Conservation (phyloP, 306 rosid species). For the Prunus kanzakura region DNA sequence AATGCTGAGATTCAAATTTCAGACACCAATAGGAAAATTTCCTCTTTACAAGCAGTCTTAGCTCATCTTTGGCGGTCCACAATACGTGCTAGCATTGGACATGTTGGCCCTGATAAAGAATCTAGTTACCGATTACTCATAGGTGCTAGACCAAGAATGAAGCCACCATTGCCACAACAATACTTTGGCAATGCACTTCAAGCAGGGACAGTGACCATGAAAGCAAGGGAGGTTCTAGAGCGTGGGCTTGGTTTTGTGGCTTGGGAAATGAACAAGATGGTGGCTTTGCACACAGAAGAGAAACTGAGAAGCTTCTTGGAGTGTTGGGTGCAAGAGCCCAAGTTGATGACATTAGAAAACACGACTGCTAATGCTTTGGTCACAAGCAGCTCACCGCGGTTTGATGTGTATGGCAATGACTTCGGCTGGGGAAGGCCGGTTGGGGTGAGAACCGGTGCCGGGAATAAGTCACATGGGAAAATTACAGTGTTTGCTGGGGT, state of each 20-base stretch:
- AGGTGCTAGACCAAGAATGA: slow-evolving; percentile 10
- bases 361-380: slow-evolving; percentile 6
- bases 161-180: background rate
- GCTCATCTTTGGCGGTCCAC: slow-evolving; percentile 13
- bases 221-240: background rate
- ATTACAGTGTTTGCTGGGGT: slow-evolving; percentile 28
- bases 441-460: slow-evolving; percentile 36
- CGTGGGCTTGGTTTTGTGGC: slow-evolving; percentile 7
- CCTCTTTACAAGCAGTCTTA: slow-evolving; percentile 17
- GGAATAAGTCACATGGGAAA: slow-evolving; percentile 29
- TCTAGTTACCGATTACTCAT: background rate
- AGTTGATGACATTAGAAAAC: background rate
- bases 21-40: background rate
- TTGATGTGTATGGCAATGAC: slow-evolving; percentile 41
- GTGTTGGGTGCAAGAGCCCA: slow-evolving; percentile 13
- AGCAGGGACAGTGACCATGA: slow-evolving; percentile 3
- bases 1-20: background rate
- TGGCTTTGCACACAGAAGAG: slow-evolving; percentile 23
- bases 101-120: background rate
- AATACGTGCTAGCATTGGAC: background rate
- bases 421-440: slow-evolving; percentile 51
- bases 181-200: slow-evolving; percentile 15
- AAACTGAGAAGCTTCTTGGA: slow-evolving; percentile 1
- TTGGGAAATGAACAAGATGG: slow-evolving; percentile 17
- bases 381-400: slow-evolving; percentile 37